Evolutionary conservation across 2,329 filamentous ascomycete species (phyloP).

Genomic region (Penicillium glabrum): DNA sequence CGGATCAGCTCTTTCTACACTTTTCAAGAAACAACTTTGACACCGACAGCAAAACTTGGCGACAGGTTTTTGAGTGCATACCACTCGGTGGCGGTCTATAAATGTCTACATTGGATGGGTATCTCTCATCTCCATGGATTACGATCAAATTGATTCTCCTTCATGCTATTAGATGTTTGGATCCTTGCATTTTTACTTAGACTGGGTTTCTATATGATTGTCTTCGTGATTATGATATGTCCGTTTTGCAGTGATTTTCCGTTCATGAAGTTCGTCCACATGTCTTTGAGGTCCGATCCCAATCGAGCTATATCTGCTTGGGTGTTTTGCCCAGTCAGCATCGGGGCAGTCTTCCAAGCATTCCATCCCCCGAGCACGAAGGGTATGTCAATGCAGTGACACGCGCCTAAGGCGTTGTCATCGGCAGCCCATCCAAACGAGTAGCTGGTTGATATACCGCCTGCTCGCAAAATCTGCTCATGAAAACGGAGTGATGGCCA

Average conservation of each 20-base stretch:
- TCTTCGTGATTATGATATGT: neutral
- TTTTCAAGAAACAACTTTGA: slow-evolving; percentile 20
- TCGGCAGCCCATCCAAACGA: neutral
- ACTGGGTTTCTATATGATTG: neutral
- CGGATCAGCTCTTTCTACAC: slow-evolving; percentile 20
- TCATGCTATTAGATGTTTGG: too few relatives aligned
- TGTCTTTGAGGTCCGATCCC: neutral
- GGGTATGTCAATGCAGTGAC: neutral
- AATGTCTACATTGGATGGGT: neutral
- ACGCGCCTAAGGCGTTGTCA: neutral
- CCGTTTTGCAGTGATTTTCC: neutral
- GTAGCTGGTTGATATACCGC: neutral
- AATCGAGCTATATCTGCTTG: slow-evolving; percentile 34
- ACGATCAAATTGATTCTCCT: too few relatives aligned
- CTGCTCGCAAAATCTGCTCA: neutral
- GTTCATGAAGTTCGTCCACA: neutral
- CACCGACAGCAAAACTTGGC: slow-evolving; percentile 17
- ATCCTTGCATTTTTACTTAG: too few relatives aligned
- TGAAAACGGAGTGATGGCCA: neutral
- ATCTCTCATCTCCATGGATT: neutral
- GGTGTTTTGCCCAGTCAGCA: slow-evolving; percentile 71
- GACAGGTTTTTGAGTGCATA: slow-evolving; percentile 14
- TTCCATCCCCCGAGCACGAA: slow-evolving; percentile 62
- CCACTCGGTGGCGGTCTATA: slow-evolving; percentile 6
- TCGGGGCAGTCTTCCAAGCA: slow-evolving; percentile 68